These are phyloP conservation scores for Obelidium mucronatum DNA, from an alignment of 192 early-diverging fungal genomes.

Conservation along the genomic window DNA sequence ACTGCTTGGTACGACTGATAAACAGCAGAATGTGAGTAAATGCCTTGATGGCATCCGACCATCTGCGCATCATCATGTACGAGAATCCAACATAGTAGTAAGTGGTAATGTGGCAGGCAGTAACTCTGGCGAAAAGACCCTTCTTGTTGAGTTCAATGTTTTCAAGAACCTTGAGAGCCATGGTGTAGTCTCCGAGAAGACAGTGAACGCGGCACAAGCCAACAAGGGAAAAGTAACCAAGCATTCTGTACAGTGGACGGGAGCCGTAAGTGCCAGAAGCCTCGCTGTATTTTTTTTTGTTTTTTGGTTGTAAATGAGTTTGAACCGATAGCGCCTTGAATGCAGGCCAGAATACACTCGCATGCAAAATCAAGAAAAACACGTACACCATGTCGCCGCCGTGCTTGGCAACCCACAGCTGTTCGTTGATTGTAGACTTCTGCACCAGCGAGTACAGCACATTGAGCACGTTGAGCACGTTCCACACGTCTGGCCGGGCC, in stretches of 20 bases:
- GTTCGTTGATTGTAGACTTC: slow-evolving; percentile 94
- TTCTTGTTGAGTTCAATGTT: slow-evolving; percentile 94
- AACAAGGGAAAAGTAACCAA: slow-evolving; percentile 95
- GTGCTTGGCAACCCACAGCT: slow-evolving; percentile 86
- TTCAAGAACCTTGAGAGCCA: slow-evolving; percentile 96
- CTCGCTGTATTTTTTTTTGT: slow-evolving; percentile 66
- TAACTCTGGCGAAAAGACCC: slow-evolving; percentile 93
- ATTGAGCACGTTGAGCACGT: slow-evolving; percentile 94
- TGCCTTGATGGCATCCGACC: slow-evolving; percentile 92
- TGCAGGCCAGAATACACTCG: neutral
- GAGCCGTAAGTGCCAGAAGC: slow-evolving; percentile 90
- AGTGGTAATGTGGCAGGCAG: slow-evolving; percentile 96
- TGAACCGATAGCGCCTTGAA: neutral
- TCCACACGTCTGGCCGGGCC: slow-evolving; percentile 86
- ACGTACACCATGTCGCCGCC: slow-evolving; percentile 82
- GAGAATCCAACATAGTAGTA: slow-evolving; percentile 98
- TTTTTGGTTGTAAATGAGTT: neutral
- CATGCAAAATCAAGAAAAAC: neutral
- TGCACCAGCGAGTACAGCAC: slow-evolving; percentile 95
- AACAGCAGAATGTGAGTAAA: slow-evolving; percentile 91
- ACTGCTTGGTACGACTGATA: slow-evolving; percentile 91
- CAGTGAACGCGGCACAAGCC: slow-evolving; percentile 94
- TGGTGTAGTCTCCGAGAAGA: slow-evolving; percentile 93
- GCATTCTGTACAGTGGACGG: slow-evolving; percentile 92
- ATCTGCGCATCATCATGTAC: slow-evolving; percentile 98